Percentiles rank a stretch among this genome's conserved stretches.
phyloP scores from a whole-genome alignment of 169 alveolate genomes.

The Babesia bigemina region DNA sequence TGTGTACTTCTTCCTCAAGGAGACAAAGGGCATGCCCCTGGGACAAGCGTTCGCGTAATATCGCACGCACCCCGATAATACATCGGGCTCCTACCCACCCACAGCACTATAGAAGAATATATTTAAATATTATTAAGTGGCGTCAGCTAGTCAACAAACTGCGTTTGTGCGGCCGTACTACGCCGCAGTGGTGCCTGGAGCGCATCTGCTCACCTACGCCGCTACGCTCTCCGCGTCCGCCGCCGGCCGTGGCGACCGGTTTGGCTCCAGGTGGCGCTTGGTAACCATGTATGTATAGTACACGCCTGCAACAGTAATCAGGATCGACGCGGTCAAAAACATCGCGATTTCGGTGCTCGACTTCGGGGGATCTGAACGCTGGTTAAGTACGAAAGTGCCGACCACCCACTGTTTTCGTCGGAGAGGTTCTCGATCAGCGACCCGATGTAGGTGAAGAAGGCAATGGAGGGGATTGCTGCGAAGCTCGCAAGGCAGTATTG shows the following conservation, averaged over 20 bases:
- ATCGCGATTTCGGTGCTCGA: constrained; percentile 16
- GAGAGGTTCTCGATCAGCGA: constrained; percentile 50
- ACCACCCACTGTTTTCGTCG: constrained; percentile 28
- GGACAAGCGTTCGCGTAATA: constrained; percentile 68
- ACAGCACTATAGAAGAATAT: background rate
- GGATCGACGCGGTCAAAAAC: constrained; percentile 16
- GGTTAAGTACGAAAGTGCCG: background rate
- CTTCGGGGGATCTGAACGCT: constrained; percentile 13
- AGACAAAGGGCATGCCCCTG: constrained; percentile 81
- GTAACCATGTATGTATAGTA: constrained; percentile 50
- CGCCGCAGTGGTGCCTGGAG: background rate
- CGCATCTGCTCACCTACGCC: background rate
- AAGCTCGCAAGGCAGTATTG: constrained; percentile 46
- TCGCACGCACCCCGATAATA: background rate
- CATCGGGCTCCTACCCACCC: background rate
- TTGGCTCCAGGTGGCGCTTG: constrained; percentile 43
- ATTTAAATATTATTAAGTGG: background rate
- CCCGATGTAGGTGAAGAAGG: constrained; percentile 52
- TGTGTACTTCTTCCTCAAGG: constrained; percentile 76
- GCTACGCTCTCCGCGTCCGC: constrained; percentile 14
- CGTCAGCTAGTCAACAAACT: background rate
- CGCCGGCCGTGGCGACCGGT: constrained; percentile 1
- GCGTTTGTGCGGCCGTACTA: background rate
- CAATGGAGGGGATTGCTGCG: constrained; percentile 52
- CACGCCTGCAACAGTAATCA: constrained; percentile 40